Evolutionary conservation across 2,329 filamentous ascomycete genomes (phyloP).

Genomic region (Proliferodiscus dingleyae): DNA sequence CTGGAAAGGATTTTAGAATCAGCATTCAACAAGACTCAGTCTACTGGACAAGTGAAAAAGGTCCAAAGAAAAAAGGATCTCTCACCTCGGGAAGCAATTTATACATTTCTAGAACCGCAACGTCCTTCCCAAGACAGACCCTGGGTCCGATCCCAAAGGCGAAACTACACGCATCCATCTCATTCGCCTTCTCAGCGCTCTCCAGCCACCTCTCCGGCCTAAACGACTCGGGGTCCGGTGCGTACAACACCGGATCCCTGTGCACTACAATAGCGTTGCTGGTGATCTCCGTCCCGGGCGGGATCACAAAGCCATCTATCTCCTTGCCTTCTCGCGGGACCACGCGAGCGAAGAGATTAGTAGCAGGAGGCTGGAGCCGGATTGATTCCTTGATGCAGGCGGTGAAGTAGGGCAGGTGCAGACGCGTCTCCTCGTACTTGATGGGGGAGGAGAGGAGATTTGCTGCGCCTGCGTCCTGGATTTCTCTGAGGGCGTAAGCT

Average conservation of each 20-base stretch:
- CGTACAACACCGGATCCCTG: constrained; percentile 44
- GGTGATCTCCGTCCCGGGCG: constrained; percentile 37
- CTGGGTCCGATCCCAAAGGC: constrained; percentile 21
- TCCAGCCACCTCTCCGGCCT: constrained; percentile 50
- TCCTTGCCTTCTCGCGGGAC: constrained; percentile 32
- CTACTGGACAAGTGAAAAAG: too few species aligned
- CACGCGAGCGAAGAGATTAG: constrained; percentile 46
- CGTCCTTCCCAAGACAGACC: constrained; percentile 25
- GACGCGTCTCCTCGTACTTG: constrained; percentile 39
- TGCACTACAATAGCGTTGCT: constrained; percentile 52
- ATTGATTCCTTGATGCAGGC: constrained; percentile 48
- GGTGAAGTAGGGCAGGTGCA: constrained; percentile 42
- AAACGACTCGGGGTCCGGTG: constrained; percentile 46
- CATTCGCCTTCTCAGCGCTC: background rate
- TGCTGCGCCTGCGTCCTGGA: constrained; percentile 36
- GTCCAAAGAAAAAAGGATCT: background rate
- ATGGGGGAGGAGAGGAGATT: constrained; percentile 29
- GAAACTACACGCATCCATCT: constrained; percentile 18
- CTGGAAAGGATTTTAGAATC: background rate
- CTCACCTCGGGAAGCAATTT: constrained; percentile 22
- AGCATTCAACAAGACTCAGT: too few species aligned
- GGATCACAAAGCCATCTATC: constrained; percentile 14
- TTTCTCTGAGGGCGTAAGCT: constrained; percentile 42
- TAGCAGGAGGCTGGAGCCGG: constrained; percentile 45
- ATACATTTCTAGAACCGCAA: constrained; percentile 23